These are phyloP conservation scores for Laguncularia racemosa DNA, from an alignment of 345 rosid genomes.

Conservation along the genomic window DNA sequence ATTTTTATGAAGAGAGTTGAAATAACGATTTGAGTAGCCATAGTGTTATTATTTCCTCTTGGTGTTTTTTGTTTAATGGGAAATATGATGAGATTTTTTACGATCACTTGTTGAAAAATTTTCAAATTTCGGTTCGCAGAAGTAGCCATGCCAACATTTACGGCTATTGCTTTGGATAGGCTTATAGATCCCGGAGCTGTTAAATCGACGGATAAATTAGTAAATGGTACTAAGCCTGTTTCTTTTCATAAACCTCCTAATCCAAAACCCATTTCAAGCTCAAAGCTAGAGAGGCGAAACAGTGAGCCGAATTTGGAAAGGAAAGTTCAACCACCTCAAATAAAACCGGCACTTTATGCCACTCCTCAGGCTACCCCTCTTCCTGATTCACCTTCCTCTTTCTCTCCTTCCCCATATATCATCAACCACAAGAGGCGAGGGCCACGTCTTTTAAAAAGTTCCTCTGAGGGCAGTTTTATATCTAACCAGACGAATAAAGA, in stretches of 20 bases:
- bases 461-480: slow-evolving; percentile 34
- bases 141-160: slow-evolving; percentile 59
- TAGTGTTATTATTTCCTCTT: no score
- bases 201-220: slow-evolving; percentile 32
- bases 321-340: slow-evolving; percentile 41
- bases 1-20: no score
- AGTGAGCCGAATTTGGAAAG: slow-evolving; percentile 26
- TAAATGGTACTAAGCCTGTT: slow-evolving; percentile 19
- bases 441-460: slow-evolving; percentile 56
- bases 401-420: slow-evolving; percentile 76
- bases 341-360: slow-evolving; percentile 66
- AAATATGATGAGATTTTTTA: no score
- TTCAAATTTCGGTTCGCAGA: slow-evolving; percentile 33
- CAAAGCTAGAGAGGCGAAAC: slow-evolving; percentile 34
- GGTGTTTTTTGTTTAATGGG: no score
- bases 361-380: slow-evolving; percentile 65
- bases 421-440: slow-evolving; percentile 79
- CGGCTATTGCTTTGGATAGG: slow-evolving; percentile 61
- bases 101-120: no score
- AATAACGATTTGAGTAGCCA: no score
- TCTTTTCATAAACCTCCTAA: slow-evolving; percentile 29
- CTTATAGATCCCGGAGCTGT: slow-evolving; percentile 51
- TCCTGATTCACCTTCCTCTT: slow-evolving; percentile 71
- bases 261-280: slow-evolving; percentile 10
- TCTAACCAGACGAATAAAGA: slow-evolving; percentile 1